phyloP scores from a whole-genome alignment of 2,329 filamentous ascomycete genomes.

The Fusarium hostae region DNA sequence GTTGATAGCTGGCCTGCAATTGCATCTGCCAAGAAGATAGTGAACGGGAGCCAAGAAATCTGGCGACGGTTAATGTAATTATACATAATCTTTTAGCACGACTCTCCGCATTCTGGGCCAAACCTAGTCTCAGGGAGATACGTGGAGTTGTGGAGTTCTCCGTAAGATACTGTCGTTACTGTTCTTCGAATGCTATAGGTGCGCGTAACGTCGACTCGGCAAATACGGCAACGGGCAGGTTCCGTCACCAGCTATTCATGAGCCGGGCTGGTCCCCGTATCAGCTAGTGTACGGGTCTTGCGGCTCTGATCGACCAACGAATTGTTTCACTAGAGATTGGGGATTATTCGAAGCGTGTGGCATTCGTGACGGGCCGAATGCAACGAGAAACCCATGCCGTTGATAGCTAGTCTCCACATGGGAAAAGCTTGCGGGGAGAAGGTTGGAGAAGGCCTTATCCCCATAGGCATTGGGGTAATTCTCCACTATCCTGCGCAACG shows the following conservation, averaged over 20 bases:
- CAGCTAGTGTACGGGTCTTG: background rate
- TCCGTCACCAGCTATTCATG: background rate
- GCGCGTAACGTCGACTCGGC: slow-evolving; percentile 2
- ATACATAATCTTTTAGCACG: background rate
- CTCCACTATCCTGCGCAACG: slow-evolving; percentile 1
- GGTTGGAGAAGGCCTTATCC: slow-evolving; percentile 14
- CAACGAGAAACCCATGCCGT: background rate
- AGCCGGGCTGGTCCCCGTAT: slow-evolving; percentile 1
- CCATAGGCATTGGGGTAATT: slow-evolving; percentile 8
- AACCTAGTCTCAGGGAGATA: background rate
- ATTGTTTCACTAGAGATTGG: background rate
- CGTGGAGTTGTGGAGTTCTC: background rate
- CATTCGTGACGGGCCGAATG: slow-evolving; percentile 13
- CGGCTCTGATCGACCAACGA: background rate
- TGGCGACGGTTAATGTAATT: slow-evolving; percentile 7
- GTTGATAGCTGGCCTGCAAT: background rate
- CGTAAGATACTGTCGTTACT: background rate
- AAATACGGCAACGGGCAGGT: slow-evolving; percentile 9
- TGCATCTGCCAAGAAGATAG: background rate
- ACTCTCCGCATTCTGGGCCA: slow-evolving; percentile 4
- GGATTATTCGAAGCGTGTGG: background rate
- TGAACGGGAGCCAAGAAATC: background rate
- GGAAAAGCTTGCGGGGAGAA: slow-evolving; percentile 1
- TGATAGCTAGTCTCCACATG: slow-evolving; percentile 1
- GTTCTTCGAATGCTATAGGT: background rate